Conservation (phyloP, 805 yeast species). For the Spathaspora sp. region DNA sequence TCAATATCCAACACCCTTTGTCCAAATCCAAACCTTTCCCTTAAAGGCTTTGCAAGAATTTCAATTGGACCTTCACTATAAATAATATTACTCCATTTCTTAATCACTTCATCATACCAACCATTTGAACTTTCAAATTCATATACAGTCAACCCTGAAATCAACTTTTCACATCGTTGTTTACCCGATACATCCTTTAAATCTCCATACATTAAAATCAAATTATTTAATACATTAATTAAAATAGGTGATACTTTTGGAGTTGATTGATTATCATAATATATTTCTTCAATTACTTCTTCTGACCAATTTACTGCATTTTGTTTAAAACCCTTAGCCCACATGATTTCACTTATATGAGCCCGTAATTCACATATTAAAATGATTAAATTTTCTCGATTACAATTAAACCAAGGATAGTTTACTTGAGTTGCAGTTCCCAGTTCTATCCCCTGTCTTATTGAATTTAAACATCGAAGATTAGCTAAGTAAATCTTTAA, state of each 20-base stretch:
- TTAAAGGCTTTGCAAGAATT: slow-evolving; percentile 34
- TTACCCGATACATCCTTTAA: slow-evolving; percentile 20
- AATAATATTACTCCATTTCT: slow-evolving; percentile 34
- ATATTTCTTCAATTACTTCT: slow-evolving; percentile 35
- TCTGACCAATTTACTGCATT: slow-evolving; percentile 41
- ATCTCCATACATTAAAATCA: slow-evolving; percentile 28
- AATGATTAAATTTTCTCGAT: slow-evolving; percentile 22
- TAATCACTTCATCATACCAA: slow-evolving; percentile 34
- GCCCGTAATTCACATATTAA: slow-evolving; percentile 30
- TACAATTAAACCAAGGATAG: slow-evolving; percentile 36
- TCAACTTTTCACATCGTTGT: slow-evolving; percentile 25
- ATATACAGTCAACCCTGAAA: slow-evolving; percentile 19
- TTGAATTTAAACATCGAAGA: slow-evolving; percentile 19
- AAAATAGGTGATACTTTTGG: slow-evolving; percentile 26
- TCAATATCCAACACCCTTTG: slow-evolving; percentile 32
- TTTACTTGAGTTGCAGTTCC: slow-evolving; percentile 18
- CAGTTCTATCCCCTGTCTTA: slow-evolving; percentile 15
- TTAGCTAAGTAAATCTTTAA: slow-evolving; percentile 36
- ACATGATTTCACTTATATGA: slow-evolving; percentile 39
- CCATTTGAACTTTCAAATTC: slow-evolving; percentile 16
- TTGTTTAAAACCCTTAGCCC: slow-evolving; percentile 36
- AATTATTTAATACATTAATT: slow-evolving; percentile 26
- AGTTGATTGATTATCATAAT: slow-evolving; percentile 23
- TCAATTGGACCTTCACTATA: slow-evolving; percentile 42
- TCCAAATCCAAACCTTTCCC: slow-evolving; percentile 36